Percentiles rank a stretch among this genome's conserved stretches.
phyloP scores from a whole-genome alignment of 148 eudicot species.

The Rhododendron griersonianum region DNA sequence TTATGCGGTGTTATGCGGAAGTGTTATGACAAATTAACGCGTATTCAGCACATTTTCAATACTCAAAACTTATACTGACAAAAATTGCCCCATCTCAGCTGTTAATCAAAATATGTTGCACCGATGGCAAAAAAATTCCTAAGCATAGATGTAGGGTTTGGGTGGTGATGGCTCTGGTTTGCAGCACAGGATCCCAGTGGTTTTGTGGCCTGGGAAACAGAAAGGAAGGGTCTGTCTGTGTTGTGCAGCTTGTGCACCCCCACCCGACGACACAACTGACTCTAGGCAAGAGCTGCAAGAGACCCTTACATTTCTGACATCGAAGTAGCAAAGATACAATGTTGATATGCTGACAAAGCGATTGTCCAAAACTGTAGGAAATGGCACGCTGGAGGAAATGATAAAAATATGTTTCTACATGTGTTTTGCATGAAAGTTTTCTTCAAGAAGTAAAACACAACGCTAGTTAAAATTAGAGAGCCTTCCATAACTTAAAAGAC shows the following conservation, averaged over 20 bases:
- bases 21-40: not conserved
- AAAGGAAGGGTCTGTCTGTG: not conserved
- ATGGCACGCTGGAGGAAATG: not conserved
- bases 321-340: not conserved
- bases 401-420: no score
- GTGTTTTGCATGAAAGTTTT: no score
- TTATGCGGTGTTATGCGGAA: not conserved
- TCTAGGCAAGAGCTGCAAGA: no score
- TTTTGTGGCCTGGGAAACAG: not conserved
- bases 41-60: no score
- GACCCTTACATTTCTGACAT: no score
- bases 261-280: not conserved
- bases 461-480: no score
- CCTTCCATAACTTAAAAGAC: no score
- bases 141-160: not conserved
- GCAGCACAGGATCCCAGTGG: not conserved
- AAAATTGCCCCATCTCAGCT: not conserved
- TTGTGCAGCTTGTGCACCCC: not conserved
- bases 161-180: not conserved
- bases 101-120: not conserved
- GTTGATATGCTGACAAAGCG: not conserved
- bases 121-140: not conserved
- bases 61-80: no score
- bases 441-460: no score
- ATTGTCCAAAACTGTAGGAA: not conserved